Evolutionary conservation across 2,329 filamentous ascomycete genomes (phyloP).

Genomic region (Neonectria neomacrospora): DNA sequence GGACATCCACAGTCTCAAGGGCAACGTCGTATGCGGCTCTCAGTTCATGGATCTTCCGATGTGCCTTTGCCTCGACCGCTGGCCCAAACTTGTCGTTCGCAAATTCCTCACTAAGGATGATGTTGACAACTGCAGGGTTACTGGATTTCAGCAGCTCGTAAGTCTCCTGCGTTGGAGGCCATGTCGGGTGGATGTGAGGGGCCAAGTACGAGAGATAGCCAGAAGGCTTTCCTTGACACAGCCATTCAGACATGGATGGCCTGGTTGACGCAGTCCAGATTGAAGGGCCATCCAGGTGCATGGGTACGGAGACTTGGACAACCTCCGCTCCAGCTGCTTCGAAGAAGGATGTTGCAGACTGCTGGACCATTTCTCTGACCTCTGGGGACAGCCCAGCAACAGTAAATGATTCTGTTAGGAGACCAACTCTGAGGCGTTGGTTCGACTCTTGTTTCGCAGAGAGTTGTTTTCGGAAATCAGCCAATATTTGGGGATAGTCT

Average conservation of each 20-base stretch:
- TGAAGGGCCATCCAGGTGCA: conserved; percentile 59
- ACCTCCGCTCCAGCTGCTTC: conserved; percentile 56
- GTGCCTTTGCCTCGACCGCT: conserved; percentile 55
- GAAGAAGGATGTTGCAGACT: conserved; percentile 49
- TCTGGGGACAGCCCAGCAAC: conserved; percentile 52
- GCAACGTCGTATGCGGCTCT: conserved; percentile 59
- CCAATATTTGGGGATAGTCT: conserved; percentile 45
- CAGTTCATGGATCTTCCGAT: conserved; percentile 54
- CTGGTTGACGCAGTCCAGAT: conserved; percentile 46
- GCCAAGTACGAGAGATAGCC: conserved; percentile 49
- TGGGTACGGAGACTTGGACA: conserved; percentile 57
- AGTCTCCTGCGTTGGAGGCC: conserved; percentile 53
- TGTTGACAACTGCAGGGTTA: conserved; percentile 60
- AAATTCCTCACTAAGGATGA: conserved; percentile 55
- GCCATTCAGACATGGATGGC: conserved; percentile 47
- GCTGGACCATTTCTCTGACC: conserved; percentile 52
- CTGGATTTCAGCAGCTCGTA: conserved; percentile 54
- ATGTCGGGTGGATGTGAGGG: conserved; percentile 49
- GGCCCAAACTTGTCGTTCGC: conserved; percentile 41
- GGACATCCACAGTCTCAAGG: conserved; percentile 57
- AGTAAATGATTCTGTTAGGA: conserved; percentile 57
- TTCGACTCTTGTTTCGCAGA: conserved; percentile 31
- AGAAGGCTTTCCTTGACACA: conserved; percentile 47
- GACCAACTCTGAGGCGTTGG: conserved; percentile 53
- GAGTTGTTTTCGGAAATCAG: conserved; percentile 21